Evolutionary conservation across 257 asterid genomes (phyloP).

Genomic region (Solanum sitiens): DNA sequence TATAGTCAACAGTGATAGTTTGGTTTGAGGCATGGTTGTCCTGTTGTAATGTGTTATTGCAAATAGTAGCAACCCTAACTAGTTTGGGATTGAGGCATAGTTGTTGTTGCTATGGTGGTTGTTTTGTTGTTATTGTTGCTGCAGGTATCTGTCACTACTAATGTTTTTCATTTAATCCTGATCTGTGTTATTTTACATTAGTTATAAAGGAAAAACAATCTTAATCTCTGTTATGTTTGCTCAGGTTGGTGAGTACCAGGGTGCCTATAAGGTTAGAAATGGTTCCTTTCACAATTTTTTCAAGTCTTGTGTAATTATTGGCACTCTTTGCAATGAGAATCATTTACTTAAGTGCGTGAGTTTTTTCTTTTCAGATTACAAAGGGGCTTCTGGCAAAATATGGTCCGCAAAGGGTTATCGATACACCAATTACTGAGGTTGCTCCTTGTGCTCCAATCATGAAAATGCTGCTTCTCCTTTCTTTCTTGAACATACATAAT

Average conservation of each 20-base stretch:
- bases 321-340: neutral
- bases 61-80: neutral
- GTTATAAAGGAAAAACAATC: neutral
- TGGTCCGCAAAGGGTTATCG: constrained; percentile 88
- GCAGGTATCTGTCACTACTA: neutral
- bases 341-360: neutral
- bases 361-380: constrained; percentile 36
- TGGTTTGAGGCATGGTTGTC: neutral
- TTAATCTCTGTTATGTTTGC: neutral
- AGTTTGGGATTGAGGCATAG: neutral
- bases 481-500: neutral
- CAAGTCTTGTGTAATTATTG: neutral
- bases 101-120: neutral
- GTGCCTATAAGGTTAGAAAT: constrained; percentile 84
- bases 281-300: neutral
- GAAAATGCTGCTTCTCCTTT: neutral
- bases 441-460: constrained; percentile 6
- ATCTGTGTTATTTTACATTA: neutral
- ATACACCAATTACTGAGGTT: constrained; percentile 98
- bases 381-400: constrained; percentile 84
- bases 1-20: neutral
- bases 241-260: constrained; percentile 99
- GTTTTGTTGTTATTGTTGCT: neutral
- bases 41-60: neutral
- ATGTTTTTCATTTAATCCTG: neutral